A percentile compares a stretch with the other conserved stretches of the same genome.
Evolutionary conservation across 345 rosid species (phyloP).

Genomic region (Hypericum perforatum): DNA sequence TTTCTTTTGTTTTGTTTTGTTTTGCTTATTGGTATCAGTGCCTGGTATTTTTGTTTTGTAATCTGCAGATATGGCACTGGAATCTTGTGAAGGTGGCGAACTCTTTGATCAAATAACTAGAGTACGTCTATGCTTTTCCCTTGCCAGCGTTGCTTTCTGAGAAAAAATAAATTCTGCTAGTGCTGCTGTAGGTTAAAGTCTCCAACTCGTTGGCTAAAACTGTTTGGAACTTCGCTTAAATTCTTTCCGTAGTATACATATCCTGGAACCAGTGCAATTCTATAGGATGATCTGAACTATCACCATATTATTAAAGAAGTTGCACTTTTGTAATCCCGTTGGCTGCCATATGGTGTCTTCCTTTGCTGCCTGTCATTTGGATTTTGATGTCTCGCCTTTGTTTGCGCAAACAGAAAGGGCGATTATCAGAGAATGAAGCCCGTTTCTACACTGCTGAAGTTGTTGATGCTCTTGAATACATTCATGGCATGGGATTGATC

Average conservation of each 20-base stretch:
- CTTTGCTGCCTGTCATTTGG: too few relatives aligned
- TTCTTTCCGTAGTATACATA: too few relatives aligned
- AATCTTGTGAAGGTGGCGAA: conserved; percentile 97
- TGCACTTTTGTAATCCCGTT: too few relatives aligned
- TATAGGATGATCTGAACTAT: too few relatives aligned
- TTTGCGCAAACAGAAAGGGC: conserved; percentile 57
- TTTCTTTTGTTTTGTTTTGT: not conserved
- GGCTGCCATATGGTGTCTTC: too few relatives aligned
- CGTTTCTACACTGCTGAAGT: conserved; percentile 87
- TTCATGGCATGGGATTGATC: conserved; percentile 80
- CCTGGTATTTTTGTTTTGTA: conserved; percentile 1
- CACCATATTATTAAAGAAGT: not conserved
- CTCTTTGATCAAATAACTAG: conserved; percentile 96
- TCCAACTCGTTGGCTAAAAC: too few relatives aligned
- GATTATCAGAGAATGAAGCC: conserved; percentile 77
- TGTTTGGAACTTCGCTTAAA: too few relatives aligned
- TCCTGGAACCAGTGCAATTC: too few relatives aligned
- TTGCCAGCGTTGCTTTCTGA: not conserved
- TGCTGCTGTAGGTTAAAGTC: too few relatives aligned
- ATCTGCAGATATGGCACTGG: conserved; percentile 90
- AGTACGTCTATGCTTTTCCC: conserved; percentile 39
- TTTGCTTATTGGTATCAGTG: not conserved
- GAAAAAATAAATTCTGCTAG: not conserved
- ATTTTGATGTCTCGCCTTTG: not conserved
- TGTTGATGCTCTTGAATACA: conserved; percentile 92